Evolutionary conservation across 192 early-diverging fungal genomes (phyloP).

Genomic region (Lobulomyces angularis): DNA sequence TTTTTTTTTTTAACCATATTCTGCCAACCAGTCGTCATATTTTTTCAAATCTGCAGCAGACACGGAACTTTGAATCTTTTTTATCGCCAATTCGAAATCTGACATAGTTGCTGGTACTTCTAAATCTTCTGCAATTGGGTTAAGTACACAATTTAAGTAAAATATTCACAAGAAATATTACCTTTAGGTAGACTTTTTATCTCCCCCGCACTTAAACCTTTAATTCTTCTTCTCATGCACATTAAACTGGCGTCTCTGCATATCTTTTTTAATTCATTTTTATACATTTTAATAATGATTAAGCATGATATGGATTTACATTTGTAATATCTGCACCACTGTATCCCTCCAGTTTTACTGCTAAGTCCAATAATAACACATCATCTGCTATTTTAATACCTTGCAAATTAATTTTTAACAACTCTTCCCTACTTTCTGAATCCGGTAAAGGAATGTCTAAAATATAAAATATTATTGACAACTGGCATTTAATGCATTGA

Average conservation of each 20-base stretch:
- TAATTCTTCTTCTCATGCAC: conserved; percentile 43
- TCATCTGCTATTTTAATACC: conserved; percentile 29
- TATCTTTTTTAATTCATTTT: conserved; percentile 17
- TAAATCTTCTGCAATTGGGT: conserved; percentile 28
- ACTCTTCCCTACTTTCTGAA: conserved; percentile 27
- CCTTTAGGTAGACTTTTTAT: conserved; percentile 40
- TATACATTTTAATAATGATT: neutral
- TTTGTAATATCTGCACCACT: conserved; percentile 52
- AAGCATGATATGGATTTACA: conserved; percentile 14
- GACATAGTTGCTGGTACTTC: conserved; percentile 34
- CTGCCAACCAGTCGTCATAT: conserved; percentile 52
- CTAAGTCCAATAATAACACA: conserved; percentile 35
- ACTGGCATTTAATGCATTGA: conserved; percentile 4
- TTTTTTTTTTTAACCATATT: too few relatives aligned
- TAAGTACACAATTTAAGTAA: conserved; percentile 8
- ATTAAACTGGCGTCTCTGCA: conserved; percentile 45
- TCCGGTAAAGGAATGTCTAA: conserved; percentile 48
- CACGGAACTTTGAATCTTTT: conserved; percentile 46
- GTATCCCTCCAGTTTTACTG: conserved; percentile 41
- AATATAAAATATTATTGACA: neutral
- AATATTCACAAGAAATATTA: conserved; percentile 11
- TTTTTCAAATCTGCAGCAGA: conserved; percentile 38
- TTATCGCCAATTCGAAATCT: conserved; percentile 36
- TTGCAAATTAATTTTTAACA: conserved; percentile 39
- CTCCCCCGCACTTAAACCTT: conserved; percentile 39